Evolutionary conservation across 306 rosid genomes (phyloP).

Genomic region (Vigna mungo): DNA sequence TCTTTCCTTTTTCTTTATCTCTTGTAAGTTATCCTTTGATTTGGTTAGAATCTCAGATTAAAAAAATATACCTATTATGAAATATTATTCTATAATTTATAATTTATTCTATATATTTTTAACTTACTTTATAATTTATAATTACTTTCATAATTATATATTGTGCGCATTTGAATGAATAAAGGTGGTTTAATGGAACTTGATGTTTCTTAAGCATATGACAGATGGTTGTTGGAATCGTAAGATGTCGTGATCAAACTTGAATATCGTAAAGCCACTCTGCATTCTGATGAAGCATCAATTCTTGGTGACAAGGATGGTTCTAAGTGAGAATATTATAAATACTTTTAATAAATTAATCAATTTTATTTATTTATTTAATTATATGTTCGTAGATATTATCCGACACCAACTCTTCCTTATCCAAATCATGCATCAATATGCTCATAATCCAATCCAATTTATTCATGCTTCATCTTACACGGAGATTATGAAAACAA

Average conservation of each 20-base stretch:
- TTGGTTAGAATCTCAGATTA: no score
- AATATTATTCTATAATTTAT: no score
- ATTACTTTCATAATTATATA: not conserved
- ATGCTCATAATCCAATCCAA: not conserved
- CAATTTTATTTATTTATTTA: not conserved
- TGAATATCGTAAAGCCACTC: not conserved
- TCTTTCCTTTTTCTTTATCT: no score
- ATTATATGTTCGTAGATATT: not conserved
- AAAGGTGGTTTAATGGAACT: not conserved
- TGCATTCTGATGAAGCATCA: slow-evolving; percentile 21
- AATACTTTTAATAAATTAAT: not conserved
- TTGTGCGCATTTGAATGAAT: not conserved
- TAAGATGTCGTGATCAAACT: no score
- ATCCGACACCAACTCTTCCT: not conserved
- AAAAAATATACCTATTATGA: no score
- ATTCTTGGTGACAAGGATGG: not conserved
- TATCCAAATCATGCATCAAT: slow-evolving; percentile 2
- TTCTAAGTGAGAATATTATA: not conserved
- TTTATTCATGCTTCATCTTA: no score
- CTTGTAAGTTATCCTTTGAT: no score
- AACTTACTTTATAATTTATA: no score
- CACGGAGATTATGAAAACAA: not conserved
- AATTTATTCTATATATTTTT: no score
- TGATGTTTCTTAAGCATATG: not conserved
- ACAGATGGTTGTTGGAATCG: no score